Evolutionary conservation across 495 filamentous ascomycete genomes (phyloP), one percentile per base, ranked within the genome.

Genomic region (Rhypophila decipiens): DNA sequence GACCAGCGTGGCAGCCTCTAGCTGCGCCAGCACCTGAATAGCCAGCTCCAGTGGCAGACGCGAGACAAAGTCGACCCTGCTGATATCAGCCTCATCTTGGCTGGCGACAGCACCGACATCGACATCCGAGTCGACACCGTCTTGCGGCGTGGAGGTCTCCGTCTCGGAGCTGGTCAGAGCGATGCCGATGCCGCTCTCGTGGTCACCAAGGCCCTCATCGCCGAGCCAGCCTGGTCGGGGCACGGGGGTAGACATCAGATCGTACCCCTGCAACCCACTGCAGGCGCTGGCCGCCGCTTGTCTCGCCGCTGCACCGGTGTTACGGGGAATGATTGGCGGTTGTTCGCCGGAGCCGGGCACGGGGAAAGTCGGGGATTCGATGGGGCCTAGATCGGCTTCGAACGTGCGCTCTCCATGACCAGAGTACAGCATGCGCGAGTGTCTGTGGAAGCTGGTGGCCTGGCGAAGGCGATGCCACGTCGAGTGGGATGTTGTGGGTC

Each of bases 131-230:
- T 56, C 57, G 9, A 52, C 40, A 45, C 62, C 53, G 46, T 52
- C 49, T 41, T 36, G 18, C 18, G 52, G 51, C 13, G 57, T 55
- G 34, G 70, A 69, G 2, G 58, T 39, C 24, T 79, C 71, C 4
- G 70, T 71, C 13, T 69, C 63, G 17, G 61, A 60, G 39, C 61
- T 72, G 4, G 80, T 78, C 21, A 86, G 53, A n/a, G 83, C 76
- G 54, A 90, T 87, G 10, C 83, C 85, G 46, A 90, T 85, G n/a
- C 85, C 86, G 65, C 85, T 88, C 60, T 89, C 86, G 23, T 79
- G 74, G 57, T 90, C 85, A 47, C 70, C 64, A n/a, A 64, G 54
- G n/a, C 59, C 60, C 8, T 68, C 60, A 12, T 70, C 60, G 0
- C 60, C 44, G 0, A 72, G 57, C 50, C 61, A 67, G 2, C 58